These are phyloP conservation scores for Chytridium lagenaria DNA, from an alignment of 371 early-diverging fungal species.

Conservation along the genomic window DNA sequence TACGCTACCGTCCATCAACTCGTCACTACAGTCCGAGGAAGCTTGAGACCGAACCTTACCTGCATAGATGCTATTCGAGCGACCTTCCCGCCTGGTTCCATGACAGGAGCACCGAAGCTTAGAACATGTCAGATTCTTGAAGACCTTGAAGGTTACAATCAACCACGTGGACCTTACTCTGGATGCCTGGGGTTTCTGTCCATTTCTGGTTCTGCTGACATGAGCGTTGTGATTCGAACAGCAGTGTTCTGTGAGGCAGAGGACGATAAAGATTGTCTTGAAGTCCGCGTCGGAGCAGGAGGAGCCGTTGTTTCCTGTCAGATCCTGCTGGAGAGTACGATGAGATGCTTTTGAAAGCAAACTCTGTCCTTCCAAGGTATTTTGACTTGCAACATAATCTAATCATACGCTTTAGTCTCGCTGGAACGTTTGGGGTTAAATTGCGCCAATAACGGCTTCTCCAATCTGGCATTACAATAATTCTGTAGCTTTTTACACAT, in stretches of 20 bases:
- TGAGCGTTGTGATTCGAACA: conserved; percentile 86
- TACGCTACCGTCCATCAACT: conserved; percentile 94
- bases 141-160: conserved; percentile 65
- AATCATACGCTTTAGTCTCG: too few relatives aligned
- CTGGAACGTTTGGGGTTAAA: too few relatives aligned
- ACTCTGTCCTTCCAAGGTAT: conserved; percentile 55
- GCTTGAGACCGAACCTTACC: conserved; percentile 63
- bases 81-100: conserved; percentile 93
- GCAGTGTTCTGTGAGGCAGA: conserved; percentile 56
- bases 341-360: conserved; percentile 66
- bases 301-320: conserved; percentile 91
- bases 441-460: too few relatives aligned
- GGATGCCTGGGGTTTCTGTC: conserved; percentile 92
- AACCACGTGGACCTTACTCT: conserved; percentile 87
- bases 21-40: conserved; percentile 83
- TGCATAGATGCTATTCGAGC: conserved; percentile 75
- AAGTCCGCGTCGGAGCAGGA: conserved; percentile 80
- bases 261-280: background rate
- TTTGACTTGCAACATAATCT: conserved; percentile 7
- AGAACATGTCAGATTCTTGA: conserved; percentile 84
- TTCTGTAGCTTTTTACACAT: too few relatives aligned
- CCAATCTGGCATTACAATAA: too few relatives aligned
- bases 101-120: conserved; percentile 97
- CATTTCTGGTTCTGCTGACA: conserved; percentile 65
- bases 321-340: conserved; percentile 86